phyloP scores from a whole-genome alignment of 306 rosid species.

The Trifolium pratense region DNA sequence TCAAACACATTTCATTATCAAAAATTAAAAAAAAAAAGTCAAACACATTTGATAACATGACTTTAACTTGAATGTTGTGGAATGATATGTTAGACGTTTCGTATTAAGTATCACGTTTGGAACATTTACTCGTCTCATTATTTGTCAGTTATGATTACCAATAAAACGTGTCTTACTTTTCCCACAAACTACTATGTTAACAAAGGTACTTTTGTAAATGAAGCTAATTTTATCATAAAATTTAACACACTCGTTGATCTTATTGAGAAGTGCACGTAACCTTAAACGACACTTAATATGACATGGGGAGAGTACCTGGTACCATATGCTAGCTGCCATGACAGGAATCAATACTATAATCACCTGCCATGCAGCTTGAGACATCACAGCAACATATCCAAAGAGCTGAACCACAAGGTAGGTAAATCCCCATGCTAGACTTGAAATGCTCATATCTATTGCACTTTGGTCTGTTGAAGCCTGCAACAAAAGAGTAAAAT shows the following conservation, averaged over 20 bases:
- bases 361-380: conserved; percentile 54
- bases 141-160: no score
- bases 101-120: no score
- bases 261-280: background rate
- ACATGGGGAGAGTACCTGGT: conserved; percentile 39
- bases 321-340: conserved; percentile 50
- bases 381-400: conserved; percentile 46
- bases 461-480: conserved; percentile 56
- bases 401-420: conserved; percentile 14
- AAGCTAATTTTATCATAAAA: no score
- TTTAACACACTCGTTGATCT: no score
- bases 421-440: conserved; percentile 8
- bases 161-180: no score
- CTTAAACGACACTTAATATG: background rate
- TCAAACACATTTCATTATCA: no score
- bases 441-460: conserved; percentile 36
- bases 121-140: no score
- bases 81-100: background rate
- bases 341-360: conserved; percentile 51
- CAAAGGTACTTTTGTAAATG: background rate
- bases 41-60: background rate
- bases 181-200: no score
- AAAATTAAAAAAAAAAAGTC: no score
- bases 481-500: conserved; percentile 30
- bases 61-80: no score